Conservation (phyloP, 2,329 filamentous ascomycete species). For the Fonsecaea monophora region DNA sequence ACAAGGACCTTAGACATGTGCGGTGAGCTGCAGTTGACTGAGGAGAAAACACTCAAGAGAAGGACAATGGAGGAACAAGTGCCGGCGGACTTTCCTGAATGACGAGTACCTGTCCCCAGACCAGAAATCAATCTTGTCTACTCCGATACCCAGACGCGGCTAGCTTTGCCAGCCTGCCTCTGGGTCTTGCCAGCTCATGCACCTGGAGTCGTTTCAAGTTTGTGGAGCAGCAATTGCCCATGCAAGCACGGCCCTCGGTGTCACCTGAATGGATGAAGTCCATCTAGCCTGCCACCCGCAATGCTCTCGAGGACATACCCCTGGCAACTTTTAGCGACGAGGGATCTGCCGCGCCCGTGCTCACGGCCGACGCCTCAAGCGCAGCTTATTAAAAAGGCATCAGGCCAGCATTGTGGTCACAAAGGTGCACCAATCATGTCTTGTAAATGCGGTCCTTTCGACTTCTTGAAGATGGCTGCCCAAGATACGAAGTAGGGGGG, state of each 20-base stretch:
- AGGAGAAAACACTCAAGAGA: neutral
- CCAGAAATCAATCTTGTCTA: neutral
- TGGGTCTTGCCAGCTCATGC: constrained; percentile 13
- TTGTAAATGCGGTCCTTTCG: neutral
- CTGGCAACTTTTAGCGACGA: constrained; percentile 21
- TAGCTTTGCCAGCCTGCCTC: constrained; percentile 1
- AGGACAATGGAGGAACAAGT: neutral
- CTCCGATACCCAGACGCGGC: constrained; percentile 6
- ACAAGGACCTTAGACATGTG: neutral
- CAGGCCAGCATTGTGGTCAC: neutral
- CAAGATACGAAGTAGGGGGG: neutral
- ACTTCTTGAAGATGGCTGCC: neutral
- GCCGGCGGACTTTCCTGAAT: neutral
- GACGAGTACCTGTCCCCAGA: neutral
- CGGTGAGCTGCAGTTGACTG: neutral
- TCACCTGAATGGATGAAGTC: constrained; percentile 11
- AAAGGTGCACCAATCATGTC: neutral
- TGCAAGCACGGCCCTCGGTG: neutral
- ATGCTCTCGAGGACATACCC: neutral
- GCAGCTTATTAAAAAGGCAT: neutral
- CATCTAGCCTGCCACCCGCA: neutral
- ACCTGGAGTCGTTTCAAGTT: constrained; percentile 13
- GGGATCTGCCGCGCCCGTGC: constrained; percentile 23
- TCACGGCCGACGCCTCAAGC: constrained; percentile 10
- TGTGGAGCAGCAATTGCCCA: constrained; percentile 6